Conservation (phyloP, 2,329 filamentous ascomycete genomes). For the Hirsutella rhossiliensis region DNA sequence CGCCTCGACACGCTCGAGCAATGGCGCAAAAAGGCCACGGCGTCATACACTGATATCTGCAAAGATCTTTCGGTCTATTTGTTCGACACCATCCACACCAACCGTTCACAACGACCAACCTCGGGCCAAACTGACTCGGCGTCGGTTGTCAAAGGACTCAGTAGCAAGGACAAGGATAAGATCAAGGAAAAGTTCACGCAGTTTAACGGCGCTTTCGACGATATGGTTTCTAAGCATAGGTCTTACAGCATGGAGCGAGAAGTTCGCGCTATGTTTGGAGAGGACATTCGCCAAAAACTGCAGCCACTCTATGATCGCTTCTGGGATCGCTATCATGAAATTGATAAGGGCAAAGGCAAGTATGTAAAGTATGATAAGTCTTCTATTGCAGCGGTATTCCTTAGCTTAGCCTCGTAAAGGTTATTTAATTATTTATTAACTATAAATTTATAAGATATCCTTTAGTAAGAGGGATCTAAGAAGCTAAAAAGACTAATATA, state of each 20-base stretch:
- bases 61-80: conserved; percentile 76
- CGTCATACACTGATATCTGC: conserved; percentile 76
- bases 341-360: conserved; percentile 96
- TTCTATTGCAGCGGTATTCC: conserved; percentile 56
- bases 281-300: conserved; percentile 81
- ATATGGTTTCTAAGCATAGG: conserved; percentile 74
- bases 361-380: conserved; percentile 96
- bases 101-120: conserved; percentile 56
- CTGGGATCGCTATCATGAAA: conserved; percentile 94
- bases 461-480: no score
- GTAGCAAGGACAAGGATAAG: conserved; percentile 84
- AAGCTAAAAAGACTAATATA: no score
- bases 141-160: conserved; percentile 70
- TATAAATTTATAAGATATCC: no score
- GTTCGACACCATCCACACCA: conserved; percentile 87
- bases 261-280: conserved; percentile 66
- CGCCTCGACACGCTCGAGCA: conserved; percentile 58
- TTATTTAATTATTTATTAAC: neutral
- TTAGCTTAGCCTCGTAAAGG: conserved; percentile 23
- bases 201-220: conserved; percentile 87
- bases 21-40: conserved; percentile 79
- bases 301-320: conserved; percentile 92
- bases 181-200: conserved; percentile 93
- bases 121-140: conserved; percentile 71
- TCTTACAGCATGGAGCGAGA: conserved; percentile 81